Evolutionary conservation across 192 early-diverging fungal genomes (phyloP), one percentile per base, ranked within the genome.

Genomic region (Rhizoclosmatium sp.): DNA sequence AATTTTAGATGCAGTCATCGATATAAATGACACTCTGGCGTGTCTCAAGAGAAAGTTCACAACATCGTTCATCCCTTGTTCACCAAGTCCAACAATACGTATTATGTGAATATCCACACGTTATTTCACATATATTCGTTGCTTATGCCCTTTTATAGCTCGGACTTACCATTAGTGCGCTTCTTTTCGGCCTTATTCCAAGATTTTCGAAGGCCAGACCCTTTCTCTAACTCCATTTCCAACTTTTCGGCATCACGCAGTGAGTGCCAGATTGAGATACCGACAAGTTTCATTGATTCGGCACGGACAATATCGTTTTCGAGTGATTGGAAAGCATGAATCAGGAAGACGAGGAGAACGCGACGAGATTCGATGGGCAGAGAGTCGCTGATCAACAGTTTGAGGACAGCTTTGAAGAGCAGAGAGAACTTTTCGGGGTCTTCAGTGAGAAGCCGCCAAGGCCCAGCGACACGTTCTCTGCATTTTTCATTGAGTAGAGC

Each of bases 401-500:
- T 74, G n/a, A 91, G 73, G 4, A 91, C 84, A n/a, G 82, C 76
- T 21, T 64, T 71, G 76, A 93, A 94, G 47, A 94, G 87, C 2
- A 71, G 81, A 7, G 88, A 68, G 71, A 93, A 93, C 71, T 86
- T 79, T 14, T 65, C 49, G 9, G 75, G 2, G 56, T 87, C 81
- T 10, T 64, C 68, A 45, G 58, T 67, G 44, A 87, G 58, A 1
- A 46, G 23, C 16, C 59, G 56, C 81, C 81, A 87, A 2, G 78
- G 61, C 12, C 62, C 64, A 3, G 75, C 41, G 23, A 96, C 84
- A 31, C 91, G 85, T 72, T 95, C 91, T 65, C 93, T 89, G 79
- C 89, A 90, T 83, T 99, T 98, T 80, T 97, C 97, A 83, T 98
- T 98, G 5, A 96, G 78, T 85, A 99, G 89, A 59, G 96, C 68